Evolutionary conservation across 176 grass and related monocot genomes (phyloP).

Genomic region (Bromus sterilis): DNA sequence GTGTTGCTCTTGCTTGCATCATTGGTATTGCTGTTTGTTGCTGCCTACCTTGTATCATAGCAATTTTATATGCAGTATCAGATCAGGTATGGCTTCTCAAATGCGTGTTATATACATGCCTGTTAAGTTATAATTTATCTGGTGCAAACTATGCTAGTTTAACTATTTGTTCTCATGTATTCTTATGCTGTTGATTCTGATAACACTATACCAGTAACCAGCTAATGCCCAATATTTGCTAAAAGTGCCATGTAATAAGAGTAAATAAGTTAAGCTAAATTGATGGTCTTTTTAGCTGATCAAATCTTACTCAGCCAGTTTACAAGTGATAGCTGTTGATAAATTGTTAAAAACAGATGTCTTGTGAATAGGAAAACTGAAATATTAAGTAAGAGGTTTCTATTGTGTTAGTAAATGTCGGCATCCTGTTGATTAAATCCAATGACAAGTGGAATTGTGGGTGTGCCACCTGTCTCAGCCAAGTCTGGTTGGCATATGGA

Average conservation of each 20-base stretch:
- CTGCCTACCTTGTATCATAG: slow-evolving; percentile 82
- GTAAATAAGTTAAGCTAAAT: not conserved
- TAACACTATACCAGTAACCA: not conserved
- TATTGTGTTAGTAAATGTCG: too few relatives aligned
- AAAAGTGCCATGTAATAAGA: not conserved
- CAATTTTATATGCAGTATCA: slow-evolving; percentile 62
- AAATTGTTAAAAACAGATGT: not conserved
- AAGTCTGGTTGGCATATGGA: not conserved
- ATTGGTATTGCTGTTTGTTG: slow-evolving; percentile 78
- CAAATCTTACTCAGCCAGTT: not conserved
- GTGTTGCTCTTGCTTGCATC: slow-evolving; percentile 68
- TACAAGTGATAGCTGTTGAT: not conserved
- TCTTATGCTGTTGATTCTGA: not conserved
- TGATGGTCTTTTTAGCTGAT: not conserved
- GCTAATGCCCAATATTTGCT: not conserved
- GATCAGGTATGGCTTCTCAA: slow-evolving; percentile 42
- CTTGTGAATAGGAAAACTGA: too few relatives aligned
- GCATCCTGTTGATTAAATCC: not conserved
- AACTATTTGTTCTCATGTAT: not conserved
- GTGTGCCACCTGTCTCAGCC: not conserved
- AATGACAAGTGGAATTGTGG: not conserved
- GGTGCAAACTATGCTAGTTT: not conserved
- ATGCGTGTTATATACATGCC: not conserved
- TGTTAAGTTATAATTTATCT: not conserved
- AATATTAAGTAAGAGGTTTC: too few relatives aligned